These are phyloP conservation scores for Cyclotella baltica DNA, from an alignment of 108 stramenopile species.

Conservation along the genomic window DNA sequence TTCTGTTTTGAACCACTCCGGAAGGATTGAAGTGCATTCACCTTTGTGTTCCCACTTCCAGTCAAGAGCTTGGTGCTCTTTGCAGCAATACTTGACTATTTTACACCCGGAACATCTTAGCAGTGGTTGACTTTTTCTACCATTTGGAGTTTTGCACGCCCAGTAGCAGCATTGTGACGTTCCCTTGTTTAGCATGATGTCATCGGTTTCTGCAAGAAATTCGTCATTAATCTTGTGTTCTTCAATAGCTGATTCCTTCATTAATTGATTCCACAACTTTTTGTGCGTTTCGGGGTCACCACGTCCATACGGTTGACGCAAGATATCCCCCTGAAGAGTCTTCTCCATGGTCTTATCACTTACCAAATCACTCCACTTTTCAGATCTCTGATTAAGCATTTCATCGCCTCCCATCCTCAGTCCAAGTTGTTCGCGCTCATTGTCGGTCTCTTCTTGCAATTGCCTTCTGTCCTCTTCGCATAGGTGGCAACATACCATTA, in stretches of 20 bases:
- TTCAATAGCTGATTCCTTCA: neutral
- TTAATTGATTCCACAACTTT: neutral
- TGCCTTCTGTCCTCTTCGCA: conserved; percentile 4
- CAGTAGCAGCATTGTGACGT: conserved; percentile 19
- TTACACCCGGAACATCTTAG: conserved; percentile 8
- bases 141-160: conserved; percentile 9
- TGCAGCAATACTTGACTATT: conserved; percentile 16
- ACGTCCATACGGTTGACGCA: neutral
- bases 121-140: neutral
- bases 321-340: neutral
- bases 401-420: neutral
- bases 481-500: conserved; percentile 5
- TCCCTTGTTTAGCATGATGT: conserved; percentile 7
- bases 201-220: conserved; percentile 15
- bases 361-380: neutral
- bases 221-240: conserved; percentile 5
- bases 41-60: conserved; percentile 19
- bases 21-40: neutral
- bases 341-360: neutral
- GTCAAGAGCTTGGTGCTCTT: conserved; percentile 12
- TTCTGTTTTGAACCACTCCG: conserved; percentile 1
- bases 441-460: neutral
- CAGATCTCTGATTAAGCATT: neutral
- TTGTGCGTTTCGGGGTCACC: neutral
- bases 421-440: neutral